phyloP scores from a whole-genome alignment of 495 filamentous ascomycete genomes.

The Penicillium canescens region DNA sequence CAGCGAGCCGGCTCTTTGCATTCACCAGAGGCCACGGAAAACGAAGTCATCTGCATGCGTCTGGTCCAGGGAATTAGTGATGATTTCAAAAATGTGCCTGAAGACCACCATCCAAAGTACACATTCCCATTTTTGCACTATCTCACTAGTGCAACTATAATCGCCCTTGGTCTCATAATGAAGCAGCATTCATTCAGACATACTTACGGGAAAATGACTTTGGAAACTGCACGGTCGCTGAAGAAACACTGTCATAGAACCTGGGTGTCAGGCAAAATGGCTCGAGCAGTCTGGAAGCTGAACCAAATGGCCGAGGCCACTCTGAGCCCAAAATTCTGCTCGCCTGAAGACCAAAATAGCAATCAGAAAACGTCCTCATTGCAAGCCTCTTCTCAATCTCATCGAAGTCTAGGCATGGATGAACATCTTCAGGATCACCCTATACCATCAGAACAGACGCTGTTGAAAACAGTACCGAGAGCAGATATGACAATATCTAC shows the following conservation, averaged over 20 bases:
- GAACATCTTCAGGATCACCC: no score
- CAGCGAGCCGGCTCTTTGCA: constrained; percentile 1
- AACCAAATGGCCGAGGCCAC: constrained; percentile 21
- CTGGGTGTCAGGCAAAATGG: constrained; percentile 30
- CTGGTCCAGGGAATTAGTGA: constrained; percentile 18
- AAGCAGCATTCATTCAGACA: constrained; percentile 19
- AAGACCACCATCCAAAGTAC: constrained; percentile 24
- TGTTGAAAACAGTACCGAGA: no score
- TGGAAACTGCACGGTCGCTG: constrained; percentile 19
- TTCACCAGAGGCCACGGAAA: constrained; percentile 12
- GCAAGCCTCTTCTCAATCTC: neutral
- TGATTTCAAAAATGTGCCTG: constrained; percentile 23
- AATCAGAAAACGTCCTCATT: neutral
- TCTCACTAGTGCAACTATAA: constrained; percentile 20
- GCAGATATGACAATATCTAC: no score
- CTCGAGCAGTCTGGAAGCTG: constrained; percentile 22
- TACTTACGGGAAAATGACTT: constrained; percentile 7
- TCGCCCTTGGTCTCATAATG: constrained; percentile 23
- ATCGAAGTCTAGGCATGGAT: neutral
- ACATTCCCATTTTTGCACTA: constrained; percentile 30
- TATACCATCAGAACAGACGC: no score
- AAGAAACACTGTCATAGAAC: constrained; percentile 25
- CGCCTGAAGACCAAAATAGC: neutral
- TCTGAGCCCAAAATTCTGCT: neutral
- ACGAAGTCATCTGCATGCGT: constrained; percentile 26